A percentile compares a stretch with the other conserved stretches of the same genome.
Evolutionary conservation across 73 alveolate species (phyloP).

Genomic region (Durusdinium trenchii): DNA sequence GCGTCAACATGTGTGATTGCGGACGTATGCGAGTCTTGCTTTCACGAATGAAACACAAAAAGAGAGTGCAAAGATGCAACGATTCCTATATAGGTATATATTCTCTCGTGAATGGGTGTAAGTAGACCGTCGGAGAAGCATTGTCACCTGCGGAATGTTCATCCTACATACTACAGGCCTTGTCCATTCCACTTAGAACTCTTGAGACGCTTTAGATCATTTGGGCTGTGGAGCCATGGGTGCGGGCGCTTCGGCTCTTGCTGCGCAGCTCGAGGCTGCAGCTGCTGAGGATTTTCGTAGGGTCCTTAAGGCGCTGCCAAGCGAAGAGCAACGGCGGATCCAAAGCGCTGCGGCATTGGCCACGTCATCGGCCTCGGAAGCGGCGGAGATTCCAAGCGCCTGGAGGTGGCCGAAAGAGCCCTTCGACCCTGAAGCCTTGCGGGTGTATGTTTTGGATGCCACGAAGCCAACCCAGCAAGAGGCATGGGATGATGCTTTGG

Average conservation of each 20-base stretch:
- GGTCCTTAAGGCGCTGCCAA: not conserved
- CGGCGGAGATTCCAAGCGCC: constrained; percentile 54
- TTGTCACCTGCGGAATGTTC: no score
- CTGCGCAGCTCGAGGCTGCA: constrained; percentile 48
- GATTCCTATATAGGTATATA: no score
- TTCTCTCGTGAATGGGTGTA: no score
- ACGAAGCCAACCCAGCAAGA: constrained; percentile 92
- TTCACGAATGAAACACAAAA: no score
- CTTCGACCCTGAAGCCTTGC: constrained; percentile 76
- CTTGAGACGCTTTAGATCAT: no score
- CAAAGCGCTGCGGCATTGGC: not conserved
- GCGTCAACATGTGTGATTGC: no score
- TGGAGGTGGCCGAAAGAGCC: constrained; percentile 95
- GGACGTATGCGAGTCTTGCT: no score
- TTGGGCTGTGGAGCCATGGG: constrained; percentile 24
- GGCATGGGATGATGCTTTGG: constrained; percentile 91
- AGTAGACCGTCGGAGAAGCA: no score
- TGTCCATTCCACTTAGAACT: no score
- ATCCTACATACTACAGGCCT: no score
- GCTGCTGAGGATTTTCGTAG: not conserved
- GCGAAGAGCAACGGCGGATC: not conserved
- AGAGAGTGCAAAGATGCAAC: no score
- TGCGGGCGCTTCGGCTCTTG: constrained; percentile 53
- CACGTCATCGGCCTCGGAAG: not conserved
- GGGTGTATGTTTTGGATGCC: constrained; percentile 60